Evolutionary conservation across 2,329 filamentous ascomycete species (phyloP).

Genomic region (Lecanosticta acicola): DNA sequence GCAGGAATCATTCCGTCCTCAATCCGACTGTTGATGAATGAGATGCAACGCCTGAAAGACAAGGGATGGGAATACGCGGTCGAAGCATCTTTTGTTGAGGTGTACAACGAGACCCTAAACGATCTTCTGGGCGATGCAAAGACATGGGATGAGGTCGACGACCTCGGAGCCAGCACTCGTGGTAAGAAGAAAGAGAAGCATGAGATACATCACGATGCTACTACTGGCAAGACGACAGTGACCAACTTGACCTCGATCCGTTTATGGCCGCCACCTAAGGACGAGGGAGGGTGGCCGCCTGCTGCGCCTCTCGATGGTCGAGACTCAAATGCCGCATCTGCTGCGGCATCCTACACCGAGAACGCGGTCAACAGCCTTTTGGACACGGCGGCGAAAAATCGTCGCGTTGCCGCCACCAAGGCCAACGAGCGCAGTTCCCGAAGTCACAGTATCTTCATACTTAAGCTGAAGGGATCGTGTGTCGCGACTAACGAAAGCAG

Average conservation of each 20-base stretch:
- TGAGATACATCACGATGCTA: slow-evolving; percentile 81
- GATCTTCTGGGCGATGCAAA: slow-evolving; percentile 73
- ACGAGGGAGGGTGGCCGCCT: slow-evolving; percentile 39
- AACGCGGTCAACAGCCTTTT: slow-evolving; percentile 42
- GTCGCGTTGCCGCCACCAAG: slow-evolving; percentile 92
- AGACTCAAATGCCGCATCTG: not conserved
- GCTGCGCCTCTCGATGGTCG: slow-evolving; percentile 13
- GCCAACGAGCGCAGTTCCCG: slow-evolving; percentile 92
- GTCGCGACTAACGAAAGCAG: slow-evolving; percentile 72
- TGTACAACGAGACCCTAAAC: slow-evolving; percentile 96
- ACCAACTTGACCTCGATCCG: slow-evolving; percentile 71
- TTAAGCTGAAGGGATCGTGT: slow-evolving; percentile 64
- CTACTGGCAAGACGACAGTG: slow-evolving; percentile 74
- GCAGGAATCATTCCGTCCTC: slow-evolving; percentile 95
- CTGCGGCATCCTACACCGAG: slow-evolving; percentile 25
- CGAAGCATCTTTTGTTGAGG: slow-evolving; percentile 92
- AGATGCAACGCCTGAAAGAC: slow-evolving; percentile 72
- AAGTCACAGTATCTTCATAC: slow-evolving; percentile 92
- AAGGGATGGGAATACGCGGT: slow-evolving; percentile 94
- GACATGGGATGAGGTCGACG: slow-evolving; percentile 50
- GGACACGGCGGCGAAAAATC: slow-evolving; percentile 72
- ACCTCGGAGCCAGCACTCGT: slow-evolving; percentile 22
- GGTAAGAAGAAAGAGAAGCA: slow-evolving; percentile 64
- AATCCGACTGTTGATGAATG: slow-evolving; percentile 88
- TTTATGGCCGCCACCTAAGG: slow-evolving; percentile 73